A percentile compares a stretch with the other conserved stretches of the same genome.
phyloP scores from a whole-genome alignment of 2,329 filamentous ascomycete species.

The Fusarium oxysporum region DNA sequence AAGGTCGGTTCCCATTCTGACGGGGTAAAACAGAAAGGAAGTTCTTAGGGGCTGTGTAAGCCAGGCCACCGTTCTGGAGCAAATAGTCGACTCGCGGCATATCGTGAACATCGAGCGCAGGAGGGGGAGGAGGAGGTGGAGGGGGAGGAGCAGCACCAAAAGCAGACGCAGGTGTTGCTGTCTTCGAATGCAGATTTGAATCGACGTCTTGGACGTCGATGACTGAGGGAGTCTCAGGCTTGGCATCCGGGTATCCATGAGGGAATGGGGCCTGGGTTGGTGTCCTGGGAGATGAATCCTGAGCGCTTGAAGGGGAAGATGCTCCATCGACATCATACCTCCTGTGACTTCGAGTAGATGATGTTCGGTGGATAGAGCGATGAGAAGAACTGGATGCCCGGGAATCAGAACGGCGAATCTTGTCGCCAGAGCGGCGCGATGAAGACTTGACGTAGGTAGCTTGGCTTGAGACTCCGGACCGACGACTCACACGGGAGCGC shows the following conservation, averaged over 20 bases:
- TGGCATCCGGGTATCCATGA: constrained; percentile 55
- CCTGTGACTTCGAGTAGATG: constrained; percentile 51
- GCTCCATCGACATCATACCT: constrained; percentile 56
- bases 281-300: constrained; percentile 70
- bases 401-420: constrained; percentile 50
- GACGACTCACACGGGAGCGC: constrained; percentile 63
- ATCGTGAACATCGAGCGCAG: constrained; percentile 76
- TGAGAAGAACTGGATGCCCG: constrained; percentile 51
- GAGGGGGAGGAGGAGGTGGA: constrained; percentile 76
- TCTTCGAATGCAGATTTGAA: constrained; percentile 50
- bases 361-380: constrained; percentile 52
- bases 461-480: constrained; percentile 69
- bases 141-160: constrained; percentile 58
- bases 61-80: constrained; percentile 86
- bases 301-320: constrained; percentile 60
- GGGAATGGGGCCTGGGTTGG: constrained; percentile 68
- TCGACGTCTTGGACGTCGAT: constrained; percentile 53
- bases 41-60: constrained; percentile 76
- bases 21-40: constrained; percentile 75
- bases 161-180: constrained; percentile 53
- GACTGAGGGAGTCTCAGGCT: constrained; percentile 51
- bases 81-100: constrained; percentile 91
- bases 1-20: constrained; percentile 66
- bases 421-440: constrained; percentile 50
- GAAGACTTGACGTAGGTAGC: constrained; percentile 62